Evolutionary conservation across 106 monocot genomes (phyloP).

Genomic region (Platanthera guangdongensis): DNA sequence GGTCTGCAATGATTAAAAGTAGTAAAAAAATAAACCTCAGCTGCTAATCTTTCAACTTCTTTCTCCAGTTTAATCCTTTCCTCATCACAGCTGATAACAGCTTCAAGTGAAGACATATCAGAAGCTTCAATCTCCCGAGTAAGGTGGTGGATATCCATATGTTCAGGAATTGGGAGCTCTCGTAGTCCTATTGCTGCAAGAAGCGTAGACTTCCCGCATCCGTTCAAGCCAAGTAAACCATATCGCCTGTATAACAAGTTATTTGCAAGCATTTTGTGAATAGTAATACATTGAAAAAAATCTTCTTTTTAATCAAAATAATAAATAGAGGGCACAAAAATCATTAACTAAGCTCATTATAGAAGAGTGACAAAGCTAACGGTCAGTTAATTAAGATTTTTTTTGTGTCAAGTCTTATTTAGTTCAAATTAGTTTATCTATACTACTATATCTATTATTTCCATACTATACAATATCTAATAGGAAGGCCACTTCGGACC

Average conservation of each 20-base stretch:
- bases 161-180: constrained; percentile 94
- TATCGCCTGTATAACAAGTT: constrained; percentile 45
- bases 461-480: too few species aligned
- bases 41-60: constrained; percentile 73
- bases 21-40: constrained; percentile 31
- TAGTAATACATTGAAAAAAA: neutral
- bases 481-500: too few species aligned
- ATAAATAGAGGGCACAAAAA: neutral
- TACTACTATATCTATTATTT: too few species aligned
- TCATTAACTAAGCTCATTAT: neutral
- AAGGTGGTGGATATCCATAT: constrained; percentile 95
- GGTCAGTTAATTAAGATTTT: neutral
- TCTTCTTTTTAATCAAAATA: neutral
- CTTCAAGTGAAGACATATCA: constrained; percentile 87
- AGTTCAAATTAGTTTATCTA: neutral
- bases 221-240: constrained; percentile 94
- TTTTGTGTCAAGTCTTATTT: neutral
- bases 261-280: neutral
- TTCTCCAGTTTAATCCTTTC: constrained; percentile 78
- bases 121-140: constrained; percentile 91
- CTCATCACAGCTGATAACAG: constrained; percentile 91
- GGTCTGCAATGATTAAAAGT: neutral
- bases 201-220: constrained; percentile 94
- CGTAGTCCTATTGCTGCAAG: constrained; percentile 69
- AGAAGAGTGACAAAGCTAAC: neutral